Base-by-base conservation (phyloP, 208 protist genomes). In the Phytomonas sp. region DNA sequence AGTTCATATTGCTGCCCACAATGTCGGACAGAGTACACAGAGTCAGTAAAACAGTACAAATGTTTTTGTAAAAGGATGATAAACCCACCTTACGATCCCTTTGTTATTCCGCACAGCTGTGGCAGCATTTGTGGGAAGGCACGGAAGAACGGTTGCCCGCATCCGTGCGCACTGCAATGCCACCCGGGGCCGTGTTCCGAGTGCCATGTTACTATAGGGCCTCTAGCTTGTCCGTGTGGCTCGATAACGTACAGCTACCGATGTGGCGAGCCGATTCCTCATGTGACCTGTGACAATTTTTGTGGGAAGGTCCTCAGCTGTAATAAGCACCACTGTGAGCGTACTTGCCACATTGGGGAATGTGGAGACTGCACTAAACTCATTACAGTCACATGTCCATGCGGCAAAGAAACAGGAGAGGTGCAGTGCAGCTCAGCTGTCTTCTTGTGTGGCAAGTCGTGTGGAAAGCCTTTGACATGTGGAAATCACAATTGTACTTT, bases 101-200 rank as follows among this genome's bases (percentile, higher is more conserved):
- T 90, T 56, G 60, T 92, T 40, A 89, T 77, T 0, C 89, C 89
- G 9, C 89, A 94, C 75, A 89, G 80, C n/a, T 94, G 89, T 37
- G 89, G 86, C 0, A 73, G 81, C n/a, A 72, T 37, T 23, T 94
- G 89, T 60, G 89, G 74, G 29, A 77, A 81, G 8, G 30, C 23
- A 20, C 70, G 84, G 4, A 72, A 67, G 11, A 80, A 70, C 64
- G 40, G 40, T 17, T 91, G 88, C 66, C 28, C 70, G 2, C 88
- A 94, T 70, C 63, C 65, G 26, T 94, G 88, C 66, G 53, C 80
- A 1, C 36, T 77, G 23, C 88, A 79, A 60, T 94, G 88, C 69
- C 88, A 94, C 69, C 88, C 88, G 3, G 88, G 88, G 13, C 85
- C 85, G 6, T 94, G 88, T 68, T 66, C 77, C 4, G 66, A 56